These are phyloP conservation scores for Firmiana major DNA, from an alignment of 345 rosid genomes.

Conservation along the genomic window DNA sequence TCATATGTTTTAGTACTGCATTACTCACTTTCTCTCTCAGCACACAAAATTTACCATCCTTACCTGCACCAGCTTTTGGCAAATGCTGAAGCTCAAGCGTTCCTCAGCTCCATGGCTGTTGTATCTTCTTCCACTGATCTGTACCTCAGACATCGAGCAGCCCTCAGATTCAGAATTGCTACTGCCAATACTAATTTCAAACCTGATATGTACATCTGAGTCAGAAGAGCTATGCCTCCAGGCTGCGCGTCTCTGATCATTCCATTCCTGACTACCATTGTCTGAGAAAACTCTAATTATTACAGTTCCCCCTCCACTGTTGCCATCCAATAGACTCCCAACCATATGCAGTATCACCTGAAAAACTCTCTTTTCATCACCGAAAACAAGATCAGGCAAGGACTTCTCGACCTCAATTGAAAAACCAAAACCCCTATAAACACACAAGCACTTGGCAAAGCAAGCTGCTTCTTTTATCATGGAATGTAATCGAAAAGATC, in stretches of 20 bases:
- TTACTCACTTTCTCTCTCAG: not conserved
- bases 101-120: constrained; percentile 53
- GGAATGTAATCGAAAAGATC: constrained; percentile 56
- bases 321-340: constrained; percentile 61
- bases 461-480: constrained; percentile 74
- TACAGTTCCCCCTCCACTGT: constrained; percentile 43
- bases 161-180: constrained; percentile 34
- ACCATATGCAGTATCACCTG: constrained; percentile 92
- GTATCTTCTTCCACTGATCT: constrained; percentile 42
- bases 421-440: constrained; percentile 58
- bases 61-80: constrained; percentile 90
- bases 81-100: constrained; percentile 78
- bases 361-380: constrained; percentile 81
- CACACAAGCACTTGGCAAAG: constrained; percentile 75
- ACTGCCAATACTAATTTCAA: constrained; percentile 50
- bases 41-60: constrained; percentile 10
- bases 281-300: constrained; percentile 46
- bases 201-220: constrained; percentile 59
- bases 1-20: not conserved
- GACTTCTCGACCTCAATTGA: constrained; percentile 63
- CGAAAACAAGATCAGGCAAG: constrained; percentile 69
- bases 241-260: constrained; percentile 68
- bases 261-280: constrained; percentile 60
- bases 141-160: constrained; percentile 40
- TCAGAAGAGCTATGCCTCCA: constrained; percentile 64